Percentiles rank a stretch among this genome's conserved stretches.
Conservation (phyloP, 1,139 yeast genomes). For the Yamadazyma spencermartinsiae region DNA sequence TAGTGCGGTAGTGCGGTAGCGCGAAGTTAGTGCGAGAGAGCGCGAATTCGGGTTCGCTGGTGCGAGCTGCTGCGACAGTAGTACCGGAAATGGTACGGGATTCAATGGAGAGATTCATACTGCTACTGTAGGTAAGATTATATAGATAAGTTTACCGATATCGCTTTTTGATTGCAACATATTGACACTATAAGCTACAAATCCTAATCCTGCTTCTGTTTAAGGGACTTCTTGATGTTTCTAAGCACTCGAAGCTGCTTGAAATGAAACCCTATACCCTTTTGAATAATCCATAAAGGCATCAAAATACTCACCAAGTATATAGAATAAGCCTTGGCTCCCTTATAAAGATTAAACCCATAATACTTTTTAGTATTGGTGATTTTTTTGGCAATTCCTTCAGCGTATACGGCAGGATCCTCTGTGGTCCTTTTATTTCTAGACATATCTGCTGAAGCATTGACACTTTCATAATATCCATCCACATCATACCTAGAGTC, state of each 20-base stretch:
- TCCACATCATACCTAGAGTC: slow-evolving; percentile 30
- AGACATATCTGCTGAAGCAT: slow-evolving; percentile 27
- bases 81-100: too few species aligned
- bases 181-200: too few species aligned
- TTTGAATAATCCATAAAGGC: slow-evolving; percentile 35
- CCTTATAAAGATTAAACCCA: slow-evolving; percentile 13
- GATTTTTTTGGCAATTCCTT: slow-evolving; percentile 27
- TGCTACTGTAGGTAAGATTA: too few species aligned
- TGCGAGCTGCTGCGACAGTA: not conserved
- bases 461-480: slow-evolving; percentile 29
- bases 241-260: slow-evolving; percentile 29
- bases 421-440: slow-evolving; percentile 20
- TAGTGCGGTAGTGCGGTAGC: not conserved
- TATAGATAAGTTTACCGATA: too few species aligned
- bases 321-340: slow-evolving; percentile 25
- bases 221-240: slow-evolving; percentile 10
- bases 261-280: slow-evolving; percentile 27
- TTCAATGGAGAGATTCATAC: too few species aligned
- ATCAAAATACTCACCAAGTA: slow-evolving; percentile 23
- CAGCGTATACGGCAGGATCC: slow-evolving; percentile 31
- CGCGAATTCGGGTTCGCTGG: not conserved
- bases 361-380: slow-evolving; percentile 10
- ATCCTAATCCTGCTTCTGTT: not conserved
- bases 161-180: too few species aligned
- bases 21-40: not conserved